Conservation (phyloP, 257 asterid species). For the Solanum piurae region DNA sequence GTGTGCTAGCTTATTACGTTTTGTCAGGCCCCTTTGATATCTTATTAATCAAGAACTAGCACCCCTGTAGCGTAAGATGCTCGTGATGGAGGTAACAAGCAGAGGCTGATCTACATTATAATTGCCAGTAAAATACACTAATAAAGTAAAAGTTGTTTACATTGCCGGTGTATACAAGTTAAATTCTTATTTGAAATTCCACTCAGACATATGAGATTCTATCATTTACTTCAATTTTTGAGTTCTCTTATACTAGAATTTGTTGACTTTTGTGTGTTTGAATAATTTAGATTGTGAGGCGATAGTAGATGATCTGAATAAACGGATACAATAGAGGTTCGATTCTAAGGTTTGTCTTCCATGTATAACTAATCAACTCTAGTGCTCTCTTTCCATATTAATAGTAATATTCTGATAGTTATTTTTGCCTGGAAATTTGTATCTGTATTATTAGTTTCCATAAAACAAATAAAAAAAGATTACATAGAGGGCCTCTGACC, state of each 20-base stretch:
- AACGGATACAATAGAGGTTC: not conserved
- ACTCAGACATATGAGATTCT: not conserved
- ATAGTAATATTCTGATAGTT: not conserved
- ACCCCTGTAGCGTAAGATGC: not conserved
- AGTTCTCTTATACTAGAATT: not conserved
- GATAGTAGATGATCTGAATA: not conserved
- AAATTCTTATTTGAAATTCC: not conserved
- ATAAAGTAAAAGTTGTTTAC: not conserved
- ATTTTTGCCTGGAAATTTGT: not conserved
- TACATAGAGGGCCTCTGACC: not conserved
- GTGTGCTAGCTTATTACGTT: not conserved
- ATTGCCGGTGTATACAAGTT: not conserved
- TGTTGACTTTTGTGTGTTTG: not conserved
- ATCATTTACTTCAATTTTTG: not conserved
- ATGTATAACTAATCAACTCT: not conserved
- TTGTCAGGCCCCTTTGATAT: not conserved
- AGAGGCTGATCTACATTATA: not conserved
- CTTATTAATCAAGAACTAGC: not conserved
- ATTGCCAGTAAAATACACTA: not conserved
- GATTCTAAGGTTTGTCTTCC: not conserved
- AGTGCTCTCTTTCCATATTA: not conserved
- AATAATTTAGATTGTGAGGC: not conserved
- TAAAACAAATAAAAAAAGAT: not conserved
- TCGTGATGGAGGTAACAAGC: not conserved
- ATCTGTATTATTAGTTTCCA: not conserved